Conservation (phyloP, 331 rosid genomes). For the Dryas integrifolia region DNA sequence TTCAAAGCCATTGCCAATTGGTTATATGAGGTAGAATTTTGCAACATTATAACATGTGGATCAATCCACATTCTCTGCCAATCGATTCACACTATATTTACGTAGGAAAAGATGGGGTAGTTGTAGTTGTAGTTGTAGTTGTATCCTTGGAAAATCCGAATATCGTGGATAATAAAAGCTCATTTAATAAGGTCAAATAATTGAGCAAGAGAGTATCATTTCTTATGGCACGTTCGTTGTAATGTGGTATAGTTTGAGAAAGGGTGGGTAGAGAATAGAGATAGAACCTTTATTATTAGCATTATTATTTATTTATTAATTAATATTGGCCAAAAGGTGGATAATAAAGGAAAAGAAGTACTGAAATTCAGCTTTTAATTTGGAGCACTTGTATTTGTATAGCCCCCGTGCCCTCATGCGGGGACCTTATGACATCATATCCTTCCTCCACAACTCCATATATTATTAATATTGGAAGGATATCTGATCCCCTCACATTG, state of each 20-base stretch:
- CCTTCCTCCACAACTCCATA: neutral
- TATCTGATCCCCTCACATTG: conserved; percentile 11
- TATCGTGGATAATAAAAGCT: too few species aligned
- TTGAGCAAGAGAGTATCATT: neutral
- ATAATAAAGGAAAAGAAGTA: conserved; percentile 14
- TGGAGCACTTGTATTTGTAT: conserved; percentile 7
- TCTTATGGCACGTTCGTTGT: neutral
- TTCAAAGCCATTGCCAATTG: too few species aligned
- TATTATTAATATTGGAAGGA: neutral
- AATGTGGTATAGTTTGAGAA: neutral
- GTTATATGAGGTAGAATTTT: too few species aligned
- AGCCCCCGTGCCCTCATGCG: conserved; percentile 12
- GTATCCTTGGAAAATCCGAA: neutral
- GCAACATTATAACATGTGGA: too few species aligned
- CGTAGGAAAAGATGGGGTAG: too few species aligned
- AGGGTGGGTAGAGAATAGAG: too few species aligned
- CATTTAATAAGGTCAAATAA: neutral
- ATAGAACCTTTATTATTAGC: neutral
- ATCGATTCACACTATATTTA: too few species aligned
- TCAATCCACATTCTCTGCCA: too few species aligned
- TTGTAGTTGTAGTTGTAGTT: too few species aligned
- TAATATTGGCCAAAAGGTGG: conserved; percentile 15
- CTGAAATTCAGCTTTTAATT: neutral
- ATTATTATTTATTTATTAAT: neutral
- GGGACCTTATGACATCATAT: conserved; percentile 20